Base-by-base conservation (phyloP, 2,329 filamentous ascomycete genomes). In the Magnaporthiopsis poae region DNA sequence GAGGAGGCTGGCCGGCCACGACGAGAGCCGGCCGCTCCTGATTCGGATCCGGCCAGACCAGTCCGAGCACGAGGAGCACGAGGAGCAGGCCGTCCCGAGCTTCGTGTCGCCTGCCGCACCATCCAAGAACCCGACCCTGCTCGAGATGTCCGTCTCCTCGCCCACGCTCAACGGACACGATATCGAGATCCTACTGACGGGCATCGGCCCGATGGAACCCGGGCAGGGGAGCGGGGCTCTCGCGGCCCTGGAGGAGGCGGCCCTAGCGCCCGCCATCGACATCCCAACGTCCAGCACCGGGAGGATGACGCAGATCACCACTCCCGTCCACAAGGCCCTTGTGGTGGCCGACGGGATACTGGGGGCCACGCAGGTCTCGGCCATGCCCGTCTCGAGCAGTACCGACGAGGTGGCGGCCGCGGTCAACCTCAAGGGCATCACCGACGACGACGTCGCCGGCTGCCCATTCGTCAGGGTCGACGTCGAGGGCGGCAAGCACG, bases 301-400 rank as follows among this genome's bases (percentile, higher is more conserved):
- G 11, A 82, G 86, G 68, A 83, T 86, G 67, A 87, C 87, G 15
- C 84, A 87, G 21, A 82, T 95, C 60, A 86, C 87, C 8, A 92
- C 91, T 61, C 93, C 94, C 0, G 92, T 97, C 0, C 94, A 98
- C 74, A 90, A 88, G 73, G 86, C 89, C 0, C 77, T 97, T 21
- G 72, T 97, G 12, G 84, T 96, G 11, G 88, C 87, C 0, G 84
- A 90, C 63, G 92, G 91, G 0, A 78, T 96, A 2, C 79, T 85
- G 65, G 91, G 90, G 9, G 86, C 89, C 0, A 81, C 88, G 5
- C 80, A 83, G 1, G 71, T 85, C 8, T 75, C 83, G 7, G 73
- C 79, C 11, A 73, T 84, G 62, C 77, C 80, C 25, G 63, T 77
- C 1, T 74, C 77, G 68, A 74, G 74, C 70, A 15, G 29, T n/a